phyloP scores from a whole-genome alignment of 495 filamentous ascomycete genomes.

The Clavariopsis aquatica region DNA sequence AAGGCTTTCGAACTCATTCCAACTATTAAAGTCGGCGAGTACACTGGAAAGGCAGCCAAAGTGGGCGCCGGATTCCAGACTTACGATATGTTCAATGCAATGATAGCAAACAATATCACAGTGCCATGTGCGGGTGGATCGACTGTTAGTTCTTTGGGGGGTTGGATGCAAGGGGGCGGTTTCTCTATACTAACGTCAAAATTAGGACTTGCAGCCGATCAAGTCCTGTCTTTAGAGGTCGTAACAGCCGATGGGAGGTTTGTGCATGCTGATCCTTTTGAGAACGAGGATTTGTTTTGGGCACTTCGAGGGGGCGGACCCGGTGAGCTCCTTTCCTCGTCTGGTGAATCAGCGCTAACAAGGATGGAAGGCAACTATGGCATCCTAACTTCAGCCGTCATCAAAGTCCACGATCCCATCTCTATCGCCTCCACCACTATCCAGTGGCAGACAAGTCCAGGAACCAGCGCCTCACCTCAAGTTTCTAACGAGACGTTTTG shows the following conservation, averaged over 20 bases:
- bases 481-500: slow-evolving; percentile 21
- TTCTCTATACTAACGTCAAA: slow-evolving; percentile 17
- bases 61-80: slow-evolving; percentile 16
- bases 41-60: slow-evolving; percentile 23
- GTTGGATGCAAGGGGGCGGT: slow-evolving; percentile 33
- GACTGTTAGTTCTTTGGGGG: slow-evolving; percentile 24
- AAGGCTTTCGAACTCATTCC: slow-evolving; percentile 51
- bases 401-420: slow-evolving; percentile 26
- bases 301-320: slow-evolving; percentile 33
- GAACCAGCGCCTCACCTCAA: not conserved
- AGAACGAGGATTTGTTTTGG: slow-evolving; percentile 35
- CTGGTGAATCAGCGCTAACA: not conserved
- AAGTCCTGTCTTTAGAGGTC: slow-evolving; percentile 29
- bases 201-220: slow-evolving; percentile 28
- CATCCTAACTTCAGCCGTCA: slow-evolving; percentile 30
- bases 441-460: not conserved
- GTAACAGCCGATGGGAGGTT: slow-evolving; percentile 34
- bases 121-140: slow-evolving; percentile 14
- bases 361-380: slow-evolving; percentile 27
- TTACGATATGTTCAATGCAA: slow-evolving; percentile 20
- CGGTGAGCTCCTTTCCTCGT: slow-evolving; percentile 11
- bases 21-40: slow-evolving; percentile 38
- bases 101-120: slow-evolving; percentile 26
- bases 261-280: slow-evolving; percentile 25
- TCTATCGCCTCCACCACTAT: not conserved